Evolutionary conservation across 345 rosid species (phyloP), one percentile per base, ranked within the genome.

Genomic region (Euphorbia tirucalli): DNA sequence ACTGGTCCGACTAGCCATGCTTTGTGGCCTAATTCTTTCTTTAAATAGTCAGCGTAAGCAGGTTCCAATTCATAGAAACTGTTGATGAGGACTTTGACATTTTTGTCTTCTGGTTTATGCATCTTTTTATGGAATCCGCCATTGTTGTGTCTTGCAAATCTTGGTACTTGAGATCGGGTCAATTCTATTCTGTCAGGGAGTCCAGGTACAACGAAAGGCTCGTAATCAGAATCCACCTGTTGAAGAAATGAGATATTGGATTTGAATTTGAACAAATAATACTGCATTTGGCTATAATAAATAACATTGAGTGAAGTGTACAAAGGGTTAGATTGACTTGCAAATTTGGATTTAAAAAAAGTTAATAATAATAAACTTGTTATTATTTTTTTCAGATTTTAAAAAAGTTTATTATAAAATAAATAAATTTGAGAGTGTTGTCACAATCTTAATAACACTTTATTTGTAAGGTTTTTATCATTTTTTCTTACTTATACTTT

Each of bases 1-100:
- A 84, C 85, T 4, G 88, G 89, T 24, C 87, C 89, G 0, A 86
- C 73, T 0, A 72, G 61, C 89, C 92, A 88, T 1, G 83, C 82
- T 61, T 54, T 83, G n/a, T 58, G 77, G 19, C 76, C 80, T 68
- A 81, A 11, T 25, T 69, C 81, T 14, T 70, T 79, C 77, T 58
- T 80, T 66, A 75, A 80, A 39, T 61, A 63, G 2, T 83, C 85
- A 1, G 46, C 87, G 49, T 86, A 88, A 31, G 70, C 82, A 0
- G 81, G 78, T 68, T 88, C 93, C 46, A 86, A 15, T 25, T 86
- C 85, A 21, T 77, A 66, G 75, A 85, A 86, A 77, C 83, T 80
- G 48, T 85, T 86, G 7, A 83, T 68, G 21, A 83, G 24, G 41
- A 66, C 46, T 58, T 87, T 87, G 13, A 71, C 78, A 16, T 78